phyloP scores from a whole-genome alignment of 305 asterid genomes.

The Solanum aculeatissimum region DNA sequence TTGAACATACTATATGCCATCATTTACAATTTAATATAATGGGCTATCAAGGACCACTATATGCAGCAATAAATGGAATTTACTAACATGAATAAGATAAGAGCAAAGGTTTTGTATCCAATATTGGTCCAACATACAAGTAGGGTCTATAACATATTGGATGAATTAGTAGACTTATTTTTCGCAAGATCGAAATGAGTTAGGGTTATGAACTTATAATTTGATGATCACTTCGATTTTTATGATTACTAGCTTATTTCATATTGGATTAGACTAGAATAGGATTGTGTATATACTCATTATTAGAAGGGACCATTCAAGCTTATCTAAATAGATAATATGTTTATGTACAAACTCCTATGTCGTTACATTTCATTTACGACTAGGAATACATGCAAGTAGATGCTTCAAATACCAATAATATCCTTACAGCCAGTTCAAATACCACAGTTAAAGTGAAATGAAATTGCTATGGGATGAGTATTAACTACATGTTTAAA shows the following conservation, averaged over 20 bases:
- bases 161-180: background rate
- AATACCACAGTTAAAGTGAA: too few species aligned
- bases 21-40: background rate
- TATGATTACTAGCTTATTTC: too few species aligned
- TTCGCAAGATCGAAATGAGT: background rate
- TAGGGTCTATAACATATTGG: background rate
- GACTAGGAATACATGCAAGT: background rate
- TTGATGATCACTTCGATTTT: background rate
- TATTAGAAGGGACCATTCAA: background rate
- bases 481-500: background rate
- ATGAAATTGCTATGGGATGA: too few species aligned
- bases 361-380: background rate
- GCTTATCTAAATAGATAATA: background rate
- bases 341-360: background rate
- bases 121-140: background rate
- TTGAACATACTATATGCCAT: background rate
- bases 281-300: background rate
- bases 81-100: background rate
- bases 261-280: rapidly evolving
- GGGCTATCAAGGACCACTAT: background rate
- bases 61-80: background rate
- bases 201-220: background rate
- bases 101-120: background rate
- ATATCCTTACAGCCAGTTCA: too few species aligned
- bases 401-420: too few species aligned